Evolutionary conservation across 2,329 filamentous ascomycete species (phyloP).

Genomic region (Thermochaetoides dissita): DNA sequence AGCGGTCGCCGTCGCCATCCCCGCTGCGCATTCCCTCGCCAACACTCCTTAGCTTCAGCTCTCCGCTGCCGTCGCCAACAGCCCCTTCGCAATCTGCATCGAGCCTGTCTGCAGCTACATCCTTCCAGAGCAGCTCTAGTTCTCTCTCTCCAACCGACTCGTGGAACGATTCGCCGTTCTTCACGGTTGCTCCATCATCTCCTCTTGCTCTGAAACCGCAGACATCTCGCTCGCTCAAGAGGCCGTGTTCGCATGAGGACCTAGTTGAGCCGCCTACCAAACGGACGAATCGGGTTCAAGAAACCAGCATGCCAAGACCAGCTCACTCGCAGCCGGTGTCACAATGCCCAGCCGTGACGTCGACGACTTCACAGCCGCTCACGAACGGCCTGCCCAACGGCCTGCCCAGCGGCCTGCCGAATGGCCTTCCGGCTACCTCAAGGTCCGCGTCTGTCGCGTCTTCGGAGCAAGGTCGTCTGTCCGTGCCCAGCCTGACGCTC

Average conservation of each 20-base stretch:
- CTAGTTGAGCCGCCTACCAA: constrained; percentile 41
- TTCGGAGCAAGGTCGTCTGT: constrained; percentile 36
- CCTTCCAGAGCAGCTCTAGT: too few species aligned
- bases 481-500: constrained; percentile 57
- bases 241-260: constrained; percentile 35
- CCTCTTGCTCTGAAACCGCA: constrained; percentile 35
- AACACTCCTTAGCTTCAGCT: constrained; percentile 24
- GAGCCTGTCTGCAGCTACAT: too few species aligned
- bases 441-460: constrained; percentile 24
- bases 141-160: too few species aligned
- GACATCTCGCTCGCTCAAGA: constrained; percentile 28
- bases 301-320: too few species aligned
- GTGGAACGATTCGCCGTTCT: constrained; percentile 14
- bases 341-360: too few species aligned
- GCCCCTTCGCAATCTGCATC: constrained; percentile 11
- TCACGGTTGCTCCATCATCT: constrained; percentile 22
- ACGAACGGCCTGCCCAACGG: too few species aligned
- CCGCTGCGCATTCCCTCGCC: constrained; percentile 29
- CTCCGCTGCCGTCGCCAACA: constrained; percentile 38
- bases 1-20: constrained; percentile 22
- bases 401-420: too few species aligned
- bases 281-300: constrained; percentile 13
- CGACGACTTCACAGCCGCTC: too few species aligned
- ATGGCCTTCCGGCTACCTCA: too few species aligned
- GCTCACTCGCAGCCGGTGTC: too few species aligned